Evolutionary conservation across 2,329 filamentous ascomycete species (phyloP), one percentile per base, ranked within the genome.

Genomic region (Pestalotiopsis sp.): DNA sequence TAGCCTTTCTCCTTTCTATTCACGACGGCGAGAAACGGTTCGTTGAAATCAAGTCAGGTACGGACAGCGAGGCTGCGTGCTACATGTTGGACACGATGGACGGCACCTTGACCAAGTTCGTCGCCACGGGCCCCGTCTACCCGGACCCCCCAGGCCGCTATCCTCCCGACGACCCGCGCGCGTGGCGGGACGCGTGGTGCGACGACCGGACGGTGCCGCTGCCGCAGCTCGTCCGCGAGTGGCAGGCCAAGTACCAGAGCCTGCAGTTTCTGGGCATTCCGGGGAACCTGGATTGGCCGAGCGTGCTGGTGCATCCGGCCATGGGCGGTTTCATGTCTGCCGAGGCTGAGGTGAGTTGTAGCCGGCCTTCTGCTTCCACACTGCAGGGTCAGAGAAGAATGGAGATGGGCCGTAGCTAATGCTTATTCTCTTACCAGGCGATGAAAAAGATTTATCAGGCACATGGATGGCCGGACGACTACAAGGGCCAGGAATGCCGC

Each of bases 111-210:
- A 64, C 13, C 25, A 41, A n/a, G 40, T 64, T 20, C 17, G 14
- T 7, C 20, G 36, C 25, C n/a, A 25, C 13, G n/a, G 61, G 61
- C 36, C 13, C 13, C 9, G 61, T 64, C 14, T 64, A 64, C 20
- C 61, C 61, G 17, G 31, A 41, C 0, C n/a, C 61, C n/a, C 11
- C 11, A n/a, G 59, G 59, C 2, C 25, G 31, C 25, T 64, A 64
- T 49, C 2, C 4, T 1, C 9, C 17, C 7, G 61, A 64, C 14
- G 36, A 64, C 40, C 61, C 61, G 61, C 61, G 61, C n/a, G 40
- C n/a, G 20, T 64, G 61, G 61, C 36, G 61, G n/a, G 61, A 64
- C 4, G 36, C 17, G 25, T 60, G 57, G 59, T 64, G 61, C 61
- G 36, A 49, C 23, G 41, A 64, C 11, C 4, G 9, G 23, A 64